Evolutionary conservation across 805 yeast species (phyloP), one percentile per base, ranked within the genome.

Genomic region (Pichia heedii): DNA sequence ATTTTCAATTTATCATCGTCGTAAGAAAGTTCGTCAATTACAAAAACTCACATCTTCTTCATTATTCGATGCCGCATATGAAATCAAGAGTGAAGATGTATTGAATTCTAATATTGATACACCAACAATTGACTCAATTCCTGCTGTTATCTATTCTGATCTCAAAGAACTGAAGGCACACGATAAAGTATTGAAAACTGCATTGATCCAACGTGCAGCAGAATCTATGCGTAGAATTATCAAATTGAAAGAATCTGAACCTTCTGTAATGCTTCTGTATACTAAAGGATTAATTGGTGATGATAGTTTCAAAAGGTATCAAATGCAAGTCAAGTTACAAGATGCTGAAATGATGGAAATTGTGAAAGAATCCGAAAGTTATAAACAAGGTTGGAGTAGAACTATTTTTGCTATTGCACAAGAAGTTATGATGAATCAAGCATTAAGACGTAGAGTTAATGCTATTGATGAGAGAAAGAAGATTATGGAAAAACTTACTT

Each of bases 231-330:
- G 94, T 62, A 75, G 96, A 56, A 71, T 93, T 47, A 71, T 90
- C 62, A 83, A 84, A 56, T 67, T 88, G 59, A 82, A 84, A 59
- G 97, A 90, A 58, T 70, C 75, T 49, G 84, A 84, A 61, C 80
- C 81, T 6, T 77, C 72, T 44, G 74, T 87, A 55, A 77, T 74
- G 40, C 69, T 74, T 43, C 68, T 93, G 47, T 89, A 88, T 60
- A 90, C 89, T 57, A 77, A 77, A 42, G 97, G 97, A 0, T 78
- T 88, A 16, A 80, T 93, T 49, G 97, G 97, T 29, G 97, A 93
- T 55, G 95, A 84, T 42, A 68, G 85, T 30, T 83, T 77, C 73
- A 82, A 84, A 60, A 80, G 93, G 54, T 88, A 75, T 62, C 80
- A 78, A 51, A 74, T 86, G 40, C 88, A 86, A 51, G 75, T 74